Evolutionary conservation across 2,329 filamentous ascomycete species (phyloP), one percentile per base, ranked within the genome.

Genomic region (Neonectria coccinea): DNA sequence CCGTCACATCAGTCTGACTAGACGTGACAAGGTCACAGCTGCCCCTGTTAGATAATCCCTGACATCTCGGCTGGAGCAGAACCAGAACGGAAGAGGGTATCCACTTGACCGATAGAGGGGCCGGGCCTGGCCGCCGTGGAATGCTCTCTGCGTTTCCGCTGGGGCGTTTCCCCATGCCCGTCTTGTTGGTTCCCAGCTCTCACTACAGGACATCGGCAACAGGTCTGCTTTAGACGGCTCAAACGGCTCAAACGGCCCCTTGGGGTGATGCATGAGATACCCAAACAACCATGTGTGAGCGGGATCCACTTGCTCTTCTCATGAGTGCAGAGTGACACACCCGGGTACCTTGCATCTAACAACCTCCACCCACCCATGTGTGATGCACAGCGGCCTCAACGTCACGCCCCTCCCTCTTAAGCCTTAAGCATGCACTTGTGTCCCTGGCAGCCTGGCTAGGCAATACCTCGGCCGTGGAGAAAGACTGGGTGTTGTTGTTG

Each of bases 311-410:
- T 58, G 29, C 59, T 64, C 31, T 53, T 42, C 60, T 58, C 58
- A 48, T 53, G 39, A 39, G 45, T 51, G 36, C n/a, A 54, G 48
- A 50, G 58, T 63, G 59, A 62, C 56, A 65, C 45, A 14, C 56
- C 56, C 57, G 56, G 36, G 70, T 73, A 65, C 71, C 70, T 73
- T 73, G 65, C 71, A 73, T 68, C 48, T 39, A 54, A 41, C 29
- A 57, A 62, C 70, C 68, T 62, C 63, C 56, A 66, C 58, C 63
- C 56, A 66, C 58, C 67, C 67, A 33, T 61, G 50, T 10, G 36
- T 50, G 51, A 67, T 60, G 59, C 44, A 55, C 22, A 61, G 47
- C 65, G 64, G 55, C 60, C 56, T 64, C 60, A 55, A 39, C 42
- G 39, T 54, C 70, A 31, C 64, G 47, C 54, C 54, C 31, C 56